phyloP scores from a whole-genome alignment of 306 rosid species.

The Biancaea sappan region DNA sequence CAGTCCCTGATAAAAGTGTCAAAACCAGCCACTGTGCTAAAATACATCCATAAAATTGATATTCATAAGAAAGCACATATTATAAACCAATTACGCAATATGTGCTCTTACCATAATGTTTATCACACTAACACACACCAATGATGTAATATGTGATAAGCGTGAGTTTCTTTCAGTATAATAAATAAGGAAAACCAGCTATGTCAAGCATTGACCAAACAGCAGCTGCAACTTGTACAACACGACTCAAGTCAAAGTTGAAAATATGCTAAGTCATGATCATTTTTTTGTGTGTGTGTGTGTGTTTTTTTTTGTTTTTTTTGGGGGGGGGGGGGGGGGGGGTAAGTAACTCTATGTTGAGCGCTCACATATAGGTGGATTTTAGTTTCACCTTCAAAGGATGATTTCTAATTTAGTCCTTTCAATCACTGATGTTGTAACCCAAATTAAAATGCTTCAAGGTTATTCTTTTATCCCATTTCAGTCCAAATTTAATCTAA shows the following conservation, averaged over 20 bases:
- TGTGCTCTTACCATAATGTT: not conserved
- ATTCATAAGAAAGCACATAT: not conserved
- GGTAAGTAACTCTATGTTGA: too few relatives aligned
- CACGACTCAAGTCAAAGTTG: not conserved
- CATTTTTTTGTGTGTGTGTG: too few relatives aligned
- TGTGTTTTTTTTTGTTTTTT: too few relatives aligned
- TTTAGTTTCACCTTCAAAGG: too few relatives aligned
- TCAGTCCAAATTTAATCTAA: too few relatives aligned
- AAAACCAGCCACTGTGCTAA: not conserved
- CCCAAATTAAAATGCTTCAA: not conserved
- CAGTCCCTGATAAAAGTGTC: too few relatives aligned
- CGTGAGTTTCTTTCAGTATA: not conserved
- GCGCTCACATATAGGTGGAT: too few relatives aligned
- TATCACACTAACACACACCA: not conserved
- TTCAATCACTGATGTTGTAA: too few relatives aligned
- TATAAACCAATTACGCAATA: not conserved
- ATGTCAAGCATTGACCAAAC: not conserved
- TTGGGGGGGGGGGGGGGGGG: too few relatives aligned
- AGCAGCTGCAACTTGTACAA: not conserved
- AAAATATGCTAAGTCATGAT: not conserved
- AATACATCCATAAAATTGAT: not conserved
- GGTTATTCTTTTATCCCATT: not conserved
- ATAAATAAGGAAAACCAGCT: conserved; percentile 4
- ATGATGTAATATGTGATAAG: too few relatives aligned
- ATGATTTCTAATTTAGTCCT: too few relatives aligned